Conservation (phyloP, 2,329 filamentous ascomycete genomes). For the Epichloe brachyelytri region DNA sequence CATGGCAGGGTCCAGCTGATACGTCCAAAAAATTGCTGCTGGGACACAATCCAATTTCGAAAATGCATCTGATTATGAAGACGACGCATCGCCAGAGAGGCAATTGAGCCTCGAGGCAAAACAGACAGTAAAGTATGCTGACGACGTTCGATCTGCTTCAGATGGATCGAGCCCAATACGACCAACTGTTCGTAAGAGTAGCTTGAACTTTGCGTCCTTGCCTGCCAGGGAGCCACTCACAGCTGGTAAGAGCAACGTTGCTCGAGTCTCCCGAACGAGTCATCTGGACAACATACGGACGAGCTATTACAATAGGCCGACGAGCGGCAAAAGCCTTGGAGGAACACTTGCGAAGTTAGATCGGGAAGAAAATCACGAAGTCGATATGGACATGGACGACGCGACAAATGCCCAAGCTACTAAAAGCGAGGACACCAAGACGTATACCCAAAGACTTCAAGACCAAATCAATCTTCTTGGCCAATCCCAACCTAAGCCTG, state of each 20-base stretch:
- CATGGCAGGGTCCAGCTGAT: slow-evolving; percentile 11
- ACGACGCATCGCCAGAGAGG: slow-evolving; percentile 4
- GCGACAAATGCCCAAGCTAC: slow-evolving; percentile 17
- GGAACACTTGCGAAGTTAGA: slow-evolving; percentile 29
- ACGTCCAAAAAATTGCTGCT: not conserved
- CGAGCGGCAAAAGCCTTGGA: slow-evolving; percentile 61
- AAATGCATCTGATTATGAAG: slow-evolving; percentile 1
- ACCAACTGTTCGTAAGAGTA: slow-evolving; percentile 78
- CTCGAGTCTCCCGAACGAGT: slow-evolving; percentile 60
- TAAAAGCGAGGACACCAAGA: slow-evolving; percentile 47
- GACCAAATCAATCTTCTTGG: slow-evolving; percentile 75
- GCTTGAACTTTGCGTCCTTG: slow-evolving; percentile 83
- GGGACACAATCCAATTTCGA: not conserved
- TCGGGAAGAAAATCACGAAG: slow-evolving; percentile 32
- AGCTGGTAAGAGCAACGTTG: slow-evolving; percentile 70
- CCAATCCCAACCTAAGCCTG: slow-evolving; percentile 38
- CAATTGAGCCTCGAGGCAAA: slow-evolving; percentile 4
- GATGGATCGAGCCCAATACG: slow-evolving; percentile 63
- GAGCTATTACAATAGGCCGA: slow-evolving; percentile 62
- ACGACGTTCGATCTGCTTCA: slow-evolving; percentile 47
- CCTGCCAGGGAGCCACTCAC: slow-evolving; percentile 81
- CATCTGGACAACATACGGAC: slow-evolving; percentile 61
- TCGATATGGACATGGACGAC: slow-evolving; percentile 41
- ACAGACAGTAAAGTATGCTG: slow-evolving; percentile 10
- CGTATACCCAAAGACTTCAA: slow-evolving; percentile 84